Evolutionary conservation across 2,329 filamentous ascomycete species (phyloP).

Genomic region (Emydomyces testavorans): DNA sequence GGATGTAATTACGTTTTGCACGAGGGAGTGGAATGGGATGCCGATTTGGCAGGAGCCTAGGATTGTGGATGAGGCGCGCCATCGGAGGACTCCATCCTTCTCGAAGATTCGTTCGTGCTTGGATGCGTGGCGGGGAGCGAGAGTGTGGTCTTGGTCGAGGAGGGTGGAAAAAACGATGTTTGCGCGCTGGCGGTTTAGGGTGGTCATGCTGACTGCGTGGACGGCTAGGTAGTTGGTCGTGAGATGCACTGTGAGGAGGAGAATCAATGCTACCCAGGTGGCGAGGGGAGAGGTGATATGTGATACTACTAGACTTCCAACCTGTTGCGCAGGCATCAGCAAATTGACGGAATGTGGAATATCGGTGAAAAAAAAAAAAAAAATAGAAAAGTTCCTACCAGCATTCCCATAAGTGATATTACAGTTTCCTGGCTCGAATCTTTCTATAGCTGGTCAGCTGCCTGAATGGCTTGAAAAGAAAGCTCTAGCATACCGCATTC

Average conservation of each 20-base stretch:
- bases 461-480: background rate
- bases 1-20: background rate
- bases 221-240: slow-evolving; percentile 80
- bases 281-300: slow-evolving; percentile 56
- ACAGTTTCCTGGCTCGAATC: slow-evolving; percentile 93
- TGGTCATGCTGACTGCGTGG: slow-evolving; percentile 67
- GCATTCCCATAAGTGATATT: slow-evolving; percentile 76
- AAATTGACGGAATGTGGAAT: background rate
- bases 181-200: slow-evolving; percentile 74
- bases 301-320: slow-evolving; percentile 70
- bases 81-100: slow-evolving; percentile 54
- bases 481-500: slow-evolving; percentile 51
- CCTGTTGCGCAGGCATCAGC: slow-evolving; percentile 27
- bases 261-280: slow-evolving; percentile 62
- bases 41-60: slow-evolving; percentile 48
- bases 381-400: slow-evolving; percentile 38
- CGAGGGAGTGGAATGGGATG: slow-evolving; percentile 21
- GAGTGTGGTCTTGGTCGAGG: slow-evolving; percentile 28
- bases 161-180: slow-evolving; percentile 60
- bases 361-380: too few species aligned
- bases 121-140: slow-evolving; percentile 56
- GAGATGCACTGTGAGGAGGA: slow-evolving; percentile 65
- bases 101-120: slow-evolving; percentile 48
- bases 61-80: slow-evolving; percentile 31
- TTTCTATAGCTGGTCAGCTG: slow-evolving; percentile 40